Conservation (phyloP, 164 flowering plant genomes). For the Vitis cinerea region DNA sequence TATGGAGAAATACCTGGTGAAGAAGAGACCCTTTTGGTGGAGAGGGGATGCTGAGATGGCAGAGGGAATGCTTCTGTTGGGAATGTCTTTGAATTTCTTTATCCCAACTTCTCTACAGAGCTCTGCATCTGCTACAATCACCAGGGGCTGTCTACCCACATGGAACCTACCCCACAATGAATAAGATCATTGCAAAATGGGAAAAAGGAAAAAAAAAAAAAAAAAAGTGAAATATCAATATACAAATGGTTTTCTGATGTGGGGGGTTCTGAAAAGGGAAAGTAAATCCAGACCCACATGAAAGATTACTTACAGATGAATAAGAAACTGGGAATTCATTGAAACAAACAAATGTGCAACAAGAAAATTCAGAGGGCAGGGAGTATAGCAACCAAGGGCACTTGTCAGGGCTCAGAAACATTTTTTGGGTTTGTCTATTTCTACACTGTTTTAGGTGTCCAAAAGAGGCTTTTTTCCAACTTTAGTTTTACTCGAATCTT, state of each 20-base stretch:
- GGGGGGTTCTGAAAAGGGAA: not conserved
- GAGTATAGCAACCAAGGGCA: no score
- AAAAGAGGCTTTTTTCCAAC: no score
- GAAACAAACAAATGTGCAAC: no score
- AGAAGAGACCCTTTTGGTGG: conserved; percentile 92
- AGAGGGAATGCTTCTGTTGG: conserved; percentile 93
- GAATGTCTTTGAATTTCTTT: conserved; percentile 79
- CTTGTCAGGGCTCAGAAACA: no score
- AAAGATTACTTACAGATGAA: no score
- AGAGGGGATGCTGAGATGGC: conserved; percentile 92
- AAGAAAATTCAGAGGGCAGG: no score
- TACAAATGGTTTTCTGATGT: not conserved
- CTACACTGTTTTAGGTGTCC: no score
- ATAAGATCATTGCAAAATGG: not conserved
- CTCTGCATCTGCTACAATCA: conserved; percentile 87
- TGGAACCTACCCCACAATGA: conserved; percentile 59
- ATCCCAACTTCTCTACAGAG: conserved; percentile 88
- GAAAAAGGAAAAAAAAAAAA: not conserved
- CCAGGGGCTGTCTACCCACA: conserved; percentile 93
- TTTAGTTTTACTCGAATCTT: no score
- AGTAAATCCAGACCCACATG: not conserved
- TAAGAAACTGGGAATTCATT: no score
- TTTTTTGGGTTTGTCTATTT: no score
- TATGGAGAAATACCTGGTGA: conserved; percentile 54
- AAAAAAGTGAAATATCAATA: not conserved